Conservation (phyloP, 2,329 filamentous ascomycete genomes). For the Xylaria sp. region DNA sequence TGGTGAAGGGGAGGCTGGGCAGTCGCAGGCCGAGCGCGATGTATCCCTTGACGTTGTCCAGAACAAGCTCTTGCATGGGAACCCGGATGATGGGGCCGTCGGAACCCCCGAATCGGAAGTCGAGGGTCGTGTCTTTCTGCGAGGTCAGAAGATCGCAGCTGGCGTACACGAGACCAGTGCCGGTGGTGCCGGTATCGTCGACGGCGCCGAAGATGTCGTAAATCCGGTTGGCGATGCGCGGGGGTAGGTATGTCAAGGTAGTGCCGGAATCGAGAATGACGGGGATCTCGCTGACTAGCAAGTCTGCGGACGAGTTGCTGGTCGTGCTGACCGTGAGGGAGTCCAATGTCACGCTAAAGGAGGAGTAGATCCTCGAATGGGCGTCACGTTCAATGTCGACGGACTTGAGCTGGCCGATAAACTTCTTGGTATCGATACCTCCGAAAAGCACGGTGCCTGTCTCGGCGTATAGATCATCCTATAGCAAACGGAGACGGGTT, state of each 20-base stretch:
- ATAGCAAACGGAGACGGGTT: conserved; percentile 34
- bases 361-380: conserved; percentile 45
- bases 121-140: conserved; percentile 41
- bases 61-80: conserved; percentile 45
- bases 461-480: conserved; percentile 57
- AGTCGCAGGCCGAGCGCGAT: conserved; percentile 32
- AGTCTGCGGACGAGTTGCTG: too few species aligned
- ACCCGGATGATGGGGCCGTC: conserved; percentile 43
- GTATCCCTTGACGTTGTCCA: conserved; percentile 44
- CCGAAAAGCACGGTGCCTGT: conserved; percentile 71
- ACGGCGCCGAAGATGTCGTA: conserved; percentile 47
- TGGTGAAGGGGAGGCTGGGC: conserved; percentile 46
- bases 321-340: conserved; percentile 47
- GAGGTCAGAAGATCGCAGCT: conserved; percentile 46
- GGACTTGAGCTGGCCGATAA: conserved; percentile 59
- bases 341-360: conserved; percentile 48
- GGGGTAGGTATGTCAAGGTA: conserved; percentile 67
- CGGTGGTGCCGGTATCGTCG: conserved; percentile 44
- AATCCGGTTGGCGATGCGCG: conserved; percentile 50
- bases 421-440: conserved; percentile 72
- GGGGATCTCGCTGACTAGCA: conserved; percentile 35
- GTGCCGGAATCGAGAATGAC: conserved; percentile 73
- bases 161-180: conserved; percentile 48
- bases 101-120: conserved; percentile 49
- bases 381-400: conserved; percentile 60